Conservation (phyloP, 1,284 basidiomycete genomes). For the Microbotryum silenes-acaulis region DNA sequence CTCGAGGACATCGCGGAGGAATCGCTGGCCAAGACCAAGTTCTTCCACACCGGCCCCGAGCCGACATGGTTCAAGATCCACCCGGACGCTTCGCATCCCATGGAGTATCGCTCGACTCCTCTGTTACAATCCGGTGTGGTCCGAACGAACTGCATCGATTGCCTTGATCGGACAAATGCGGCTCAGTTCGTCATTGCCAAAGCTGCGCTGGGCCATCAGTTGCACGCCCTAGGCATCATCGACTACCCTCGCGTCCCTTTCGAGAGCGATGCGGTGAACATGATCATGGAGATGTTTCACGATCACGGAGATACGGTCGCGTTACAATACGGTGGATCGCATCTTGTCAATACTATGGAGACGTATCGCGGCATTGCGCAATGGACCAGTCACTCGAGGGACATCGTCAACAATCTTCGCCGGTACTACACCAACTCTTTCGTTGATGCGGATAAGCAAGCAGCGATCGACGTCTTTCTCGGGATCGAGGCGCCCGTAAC, state of each 20-base stretch:
- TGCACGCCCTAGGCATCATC: conserved; percentile 86
- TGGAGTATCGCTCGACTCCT: conserved; percentile 37
- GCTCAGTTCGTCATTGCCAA: conserved; percentile 98
- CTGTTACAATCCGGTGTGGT: conserved; percentile 78
- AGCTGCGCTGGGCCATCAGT: conserved; percentile 85
- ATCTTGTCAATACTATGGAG: conserved; percentile 92
- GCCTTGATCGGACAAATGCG: conserved; percentile 75
- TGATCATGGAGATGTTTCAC: conserved; percentile 99
- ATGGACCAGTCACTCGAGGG: conserved; percentile 95
- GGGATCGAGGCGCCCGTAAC: conserved; percentile 51
- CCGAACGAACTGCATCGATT: conserved; percentile 81
- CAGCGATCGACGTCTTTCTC: conserved; percentile 93
- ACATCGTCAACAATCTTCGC: conserved; percentile 92
- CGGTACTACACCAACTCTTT: conserved; percentile 95
- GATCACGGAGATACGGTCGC: conserved; percentile 64
- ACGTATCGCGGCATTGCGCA: conserved; percentile 93
- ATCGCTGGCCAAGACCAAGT: conserved; percentile 79
- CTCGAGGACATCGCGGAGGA: conserved; percentile 94
- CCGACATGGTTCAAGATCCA: conserved; percentile 13
- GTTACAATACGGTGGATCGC: conserved; percentile 91
- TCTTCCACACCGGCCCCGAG: conserved; percentile 66
- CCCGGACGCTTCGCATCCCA: neutral
- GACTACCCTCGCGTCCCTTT: conserved; percentile 77
- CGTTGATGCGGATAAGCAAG: conserved; percentile 93
- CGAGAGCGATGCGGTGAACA: conserved; percentile 91